A percentile compares a stretch with the other conserved stretches of the same genome.
These are phyloP conservation scores for Schwanniomyces vanrijiae DNA, from an alignment of 805 yeast genomes.

Conservation along the genomic window DNA sequence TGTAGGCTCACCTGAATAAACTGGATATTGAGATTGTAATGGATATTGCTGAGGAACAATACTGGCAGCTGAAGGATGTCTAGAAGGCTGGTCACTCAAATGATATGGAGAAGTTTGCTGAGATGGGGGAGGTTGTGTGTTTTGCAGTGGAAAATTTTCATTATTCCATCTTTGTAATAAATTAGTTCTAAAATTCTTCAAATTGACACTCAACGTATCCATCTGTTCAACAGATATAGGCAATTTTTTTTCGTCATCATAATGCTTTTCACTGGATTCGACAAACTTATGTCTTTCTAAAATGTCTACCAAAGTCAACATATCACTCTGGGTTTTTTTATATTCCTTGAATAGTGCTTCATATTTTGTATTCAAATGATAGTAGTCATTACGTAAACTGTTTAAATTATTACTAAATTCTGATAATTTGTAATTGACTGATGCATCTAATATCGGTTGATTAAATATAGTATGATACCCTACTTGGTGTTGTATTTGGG, in stretches of 20 bases:
- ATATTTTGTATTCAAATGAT: slow-evolving; percentile 42
- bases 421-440: slow-evolving; percentile 21
- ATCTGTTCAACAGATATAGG: background rate
- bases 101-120: slow-evolving; percentile 9
- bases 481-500: slow-evolving; percentile 5
- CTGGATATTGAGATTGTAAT: slow-evolving; percentile 33
- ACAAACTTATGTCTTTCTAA: slow-evolving; percentile 23
- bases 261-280: slow-evolving; percentile 4
- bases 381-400: slow-evolving; percentile 42
- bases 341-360: slow-evolving; percentile 50
- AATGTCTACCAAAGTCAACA: slow-evolving; percentile 51
- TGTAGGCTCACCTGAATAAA: slow-evolving; percentile 19
- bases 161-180: slow-evolving; percentile 9
- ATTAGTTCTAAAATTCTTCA: slow-evolving; percentile 10
- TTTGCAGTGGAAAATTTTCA: background rate
- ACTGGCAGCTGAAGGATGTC: slow-evolving; percentile 16
- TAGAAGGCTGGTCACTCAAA: slow-evolving; percentile 7
- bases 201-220: background rate
- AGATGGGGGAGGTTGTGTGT: slow-evolving; percentile 7
- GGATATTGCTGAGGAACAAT: slow-evolving; percentile 38
- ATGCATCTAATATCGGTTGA: slow-evolving; percentile 15
- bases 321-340: slow-evolving; percentile 50
- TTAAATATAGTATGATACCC: slow-evolving; percentile 9
- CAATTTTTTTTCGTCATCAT: slow-evolving; percentile 1
- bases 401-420: slow-evolving; percentile 42